Base-by-base conservation (phyloP, 2,329 filamentous ascomycete species). In the Diplocarpon rosae region DNA sequence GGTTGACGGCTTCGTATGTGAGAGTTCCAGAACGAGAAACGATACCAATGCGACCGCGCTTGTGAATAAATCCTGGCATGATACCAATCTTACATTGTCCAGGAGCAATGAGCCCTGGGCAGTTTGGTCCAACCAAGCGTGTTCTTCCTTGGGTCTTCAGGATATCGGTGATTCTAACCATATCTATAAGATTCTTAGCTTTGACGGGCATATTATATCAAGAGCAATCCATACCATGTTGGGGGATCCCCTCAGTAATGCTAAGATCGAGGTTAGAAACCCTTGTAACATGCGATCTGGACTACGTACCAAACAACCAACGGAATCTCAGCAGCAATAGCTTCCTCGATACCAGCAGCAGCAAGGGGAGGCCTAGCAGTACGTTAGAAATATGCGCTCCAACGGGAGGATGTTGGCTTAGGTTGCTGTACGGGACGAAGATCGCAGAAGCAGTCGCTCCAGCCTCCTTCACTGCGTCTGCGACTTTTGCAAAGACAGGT, bases 31-130 rank as follows among this genome's bases (percentile, higher is more conserved):
- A 96, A 61, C 92, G 85, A 60, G 89, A 95, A 69, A 98, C 92
- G 67, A 98, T 96, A 64, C 92, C 92, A 65, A 98, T 89, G 67
- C 92, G 89, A 61, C 92, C 92, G 69, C 89, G 87, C 80, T 96
- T 96, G 81, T 98, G 92, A 73, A 98, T 96, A 77, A 96, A 95
- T 62, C 92, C 92, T 55, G 92, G 87, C 92, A 98, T 96, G 73
- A 98, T 98, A 65, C 92, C 92, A 64, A 98, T 96, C 76, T 98
- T 98, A 80, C 92, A 98, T 79, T 94, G 90, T 60, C 90, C 92
- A 50, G 78, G 78, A 44, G 76, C 90, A 68, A 96, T 96, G 70
- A 96, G 90, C 66, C 90, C 92, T 54, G 92, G 92, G 75, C 92
- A 98, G 76, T 96, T 98, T 63, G 90, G 90, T 57, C 90, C 90